Evolutionary conservation across 2,329 filamentous ascomycete species (phyloP).

Genomic region (Ophiostoma quercus): DNA sequence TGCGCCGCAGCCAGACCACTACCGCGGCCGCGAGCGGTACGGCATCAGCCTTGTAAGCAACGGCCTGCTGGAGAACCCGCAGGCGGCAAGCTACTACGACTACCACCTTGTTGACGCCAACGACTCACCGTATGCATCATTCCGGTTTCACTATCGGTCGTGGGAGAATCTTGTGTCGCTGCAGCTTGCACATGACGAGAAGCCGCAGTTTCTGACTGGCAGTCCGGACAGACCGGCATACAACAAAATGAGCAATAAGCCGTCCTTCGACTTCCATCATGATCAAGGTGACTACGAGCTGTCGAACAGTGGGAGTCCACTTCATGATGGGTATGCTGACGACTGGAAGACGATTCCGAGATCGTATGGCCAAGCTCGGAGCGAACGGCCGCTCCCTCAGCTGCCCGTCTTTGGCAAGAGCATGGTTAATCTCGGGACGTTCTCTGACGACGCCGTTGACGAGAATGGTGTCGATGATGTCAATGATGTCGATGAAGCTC

Average conservation of each 20-base stretch:
- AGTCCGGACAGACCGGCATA: conserved; percentile 16
- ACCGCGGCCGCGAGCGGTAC: conserved; percentile 45
- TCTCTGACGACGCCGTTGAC: neutral
- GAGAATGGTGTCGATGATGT: neutral
- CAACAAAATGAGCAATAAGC: neutral
- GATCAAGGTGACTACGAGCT: neutral
- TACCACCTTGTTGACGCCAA: conserved; percentile 48
- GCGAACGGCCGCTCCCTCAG: conserved; percentile 5
- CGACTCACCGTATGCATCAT: conserved; percentile 49
- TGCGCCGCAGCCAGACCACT: conserved; percentile 40
- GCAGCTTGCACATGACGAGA: conserved; percentile 41
- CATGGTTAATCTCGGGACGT: neutral
- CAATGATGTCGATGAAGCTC: neutral
- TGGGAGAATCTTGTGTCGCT: conserved; percentile 45
- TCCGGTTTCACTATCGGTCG: conserved; percentile 54
- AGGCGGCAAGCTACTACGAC: conserved; percentile 48
- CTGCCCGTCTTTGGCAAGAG: neutral
- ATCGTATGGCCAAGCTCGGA: neutral
- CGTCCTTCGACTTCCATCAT: neutral
- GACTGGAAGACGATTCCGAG: neutral
- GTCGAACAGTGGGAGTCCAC: neutral
- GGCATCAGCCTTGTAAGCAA: conserved; percentile 50
- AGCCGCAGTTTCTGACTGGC: conserved; percentile 4
- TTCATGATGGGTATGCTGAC: neutral
- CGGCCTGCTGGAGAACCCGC: conserved; percentile 49